Evolutionary conservation across 345 rosid species (phyloP).

Genomic region (Dovyalis caffra): DNA sequence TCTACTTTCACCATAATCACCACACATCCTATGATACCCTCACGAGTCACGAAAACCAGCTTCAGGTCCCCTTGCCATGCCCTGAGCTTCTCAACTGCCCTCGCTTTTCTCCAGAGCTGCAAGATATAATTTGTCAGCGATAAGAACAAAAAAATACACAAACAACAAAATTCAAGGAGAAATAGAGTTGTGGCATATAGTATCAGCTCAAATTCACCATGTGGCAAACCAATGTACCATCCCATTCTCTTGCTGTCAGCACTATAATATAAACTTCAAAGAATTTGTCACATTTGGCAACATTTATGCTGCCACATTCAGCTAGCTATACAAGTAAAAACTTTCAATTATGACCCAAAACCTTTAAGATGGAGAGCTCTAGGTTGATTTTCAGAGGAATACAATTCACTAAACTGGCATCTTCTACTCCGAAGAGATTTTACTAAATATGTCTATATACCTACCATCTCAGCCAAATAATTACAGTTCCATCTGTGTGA

Average conservation of each 20-base stretch:
- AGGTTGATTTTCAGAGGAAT: background rate
- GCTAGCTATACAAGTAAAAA: background rate
- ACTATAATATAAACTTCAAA: background rate
- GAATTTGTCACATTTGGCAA: background rate
- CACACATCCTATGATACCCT: no score
- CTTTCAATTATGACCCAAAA: background rate
- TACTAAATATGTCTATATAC: background rate
- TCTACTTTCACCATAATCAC: background rate
- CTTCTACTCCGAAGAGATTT: background rate
- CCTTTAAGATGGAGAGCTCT: background rate
- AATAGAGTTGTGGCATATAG: background rate
- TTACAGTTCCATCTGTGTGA: background rate
- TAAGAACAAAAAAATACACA: no score
- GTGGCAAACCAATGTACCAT: background rate
- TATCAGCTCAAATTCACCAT: background rate
- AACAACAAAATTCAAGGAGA: background rate
- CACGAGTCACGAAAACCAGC: no score
- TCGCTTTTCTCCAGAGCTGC: slow-evolving; percentile 27
- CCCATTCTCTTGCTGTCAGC: background rate
- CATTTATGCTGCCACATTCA: no score
- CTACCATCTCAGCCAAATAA: background rate
- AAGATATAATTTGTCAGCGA: background rate
- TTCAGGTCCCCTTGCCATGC: background rate
- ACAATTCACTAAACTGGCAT: background rate
- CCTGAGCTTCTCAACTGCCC: slow-evolving; percentile 10